Percentiles rank a stretch among this genome's conserved stretches.
Evolutionary conservation across 1,139 yeast species (phyloP).

Genomic region (Sugiyamaella pinicola): DNA sequence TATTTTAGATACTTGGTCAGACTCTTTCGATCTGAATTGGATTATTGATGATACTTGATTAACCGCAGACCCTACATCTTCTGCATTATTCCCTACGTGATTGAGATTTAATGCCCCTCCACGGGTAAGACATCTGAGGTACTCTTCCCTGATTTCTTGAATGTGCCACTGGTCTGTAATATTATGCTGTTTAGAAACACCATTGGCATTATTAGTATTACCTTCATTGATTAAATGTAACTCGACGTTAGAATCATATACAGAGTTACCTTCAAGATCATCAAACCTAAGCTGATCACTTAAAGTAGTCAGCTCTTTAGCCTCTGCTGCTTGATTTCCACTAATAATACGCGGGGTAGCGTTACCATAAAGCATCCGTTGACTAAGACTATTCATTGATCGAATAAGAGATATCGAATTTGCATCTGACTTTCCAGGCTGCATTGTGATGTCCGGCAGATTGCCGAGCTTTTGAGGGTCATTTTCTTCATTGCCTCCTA

Average conservation of each 20-base stretch:
- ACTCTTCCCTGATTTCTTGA: background rate
- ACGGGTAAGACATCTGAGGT: background rate
- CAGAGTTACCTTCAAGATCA: conserved; percentile 59
- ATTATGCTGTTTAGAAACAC: conserved; percentile 33
- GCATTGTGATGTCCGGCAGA: conserved; percentile 88
- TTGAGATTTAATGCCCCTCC: conserved; percentile 26
- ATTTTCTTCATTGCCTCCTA: conserved; percentile 79
- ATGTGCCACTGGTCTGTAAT: background rate
- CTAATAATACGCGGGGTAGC: conserved; percentile 32
- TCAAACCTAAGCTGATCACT: conserved; percentile 57
- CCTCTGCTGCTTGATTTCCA: conserved; percentile 22
- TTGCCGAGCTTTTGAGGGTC: conserved; percentile 78
- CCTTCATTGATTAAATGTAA: conserved; percentile 47
- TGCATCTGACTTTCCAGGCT: conserved; percentile 54
- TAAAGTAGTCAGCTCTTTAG: conserved; percentile 42
- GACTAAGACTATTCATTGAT: conserved; percentile 86
- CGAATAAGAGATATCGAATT: conserved; percentile 74
- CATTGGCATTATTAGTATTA: background rate
- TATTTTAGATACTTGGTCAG: conserved; percentile 15
- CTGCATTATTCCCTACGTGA: conserved; percentile 28
- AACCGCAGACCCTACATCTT: conserved; percentile 31
- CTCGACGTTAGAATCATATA: conserved; percentile 55
- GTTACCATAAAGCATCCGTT: conserved; percentile 70
- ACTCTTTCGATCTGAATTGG: conserved; percentile 32
- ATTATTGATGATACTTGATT: conserved; percentile 32